Conservation (phyloP, 495 filamentous ascomycete genomes). For the Neurospora tetraspora region DNA sequence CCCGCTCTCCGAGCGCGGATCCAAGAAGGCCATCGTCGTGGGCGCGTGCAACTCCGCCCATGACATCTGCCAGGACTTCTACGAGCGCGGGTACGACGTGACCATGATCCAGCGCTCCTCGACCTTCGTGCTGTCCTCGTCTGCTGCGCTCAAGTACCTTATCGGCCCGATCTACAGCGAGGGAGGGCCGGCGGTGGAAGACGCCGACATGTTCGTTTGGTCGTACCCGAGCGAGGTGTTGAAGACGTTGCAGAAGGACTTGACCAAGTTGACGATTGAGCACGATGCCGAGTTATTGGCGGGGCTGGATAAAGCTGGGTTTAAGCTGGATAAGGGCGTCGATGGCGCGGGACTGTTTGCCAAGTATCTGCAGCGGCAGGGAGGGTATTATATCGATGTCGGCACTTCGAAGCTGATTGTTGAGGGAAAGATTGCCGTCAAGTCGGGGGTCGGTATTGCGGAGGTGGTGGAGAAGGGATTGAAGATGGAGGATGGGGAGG, state of each 20-base stretch:
- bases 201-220: slow-evolving; percentile 51
- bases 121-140: slow-evolving; percentile 57
- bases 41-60: slow-evolving; percentile 75
- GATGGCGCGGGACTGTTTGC: slow-evolving; percentile 54
- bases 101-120: slow-evolving; percentile 73
- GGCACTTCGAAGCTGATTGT: slow-evolving; percentile 62
- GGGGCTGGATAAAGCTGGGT: slow-evolving; percentile 56
- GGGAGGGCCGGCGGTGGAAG: slow-evolving; percentile 47
- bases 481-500: slow-evolving; percentile 54
- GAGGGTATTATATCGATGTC: slow-evolving; percentile 78
- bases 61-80: slow-evolving; percentile 76
- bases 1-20: neutral
- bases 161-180: slow-evolving; percentile 56
- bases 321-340: slow-evolving; percentile 57
- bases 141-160: slow-evolving; percentile 35
- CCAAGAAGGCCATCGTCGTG: slow-evolving; percentile 63
- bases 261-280: slow-evolving; percentile 36
- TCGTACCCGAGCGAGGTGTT: slow-evolving; percentile 47
- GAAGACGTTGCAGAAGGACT: slow-evolving; percentile 44
- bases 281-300: slow-evolving; percentile 46
- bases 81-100: slow-evolving; percentile 74
- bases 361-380: slow-evolving; percentile 70
- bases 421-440: slow-evolving; percentile 67
- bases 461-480: slow-evolving; percentile 52
- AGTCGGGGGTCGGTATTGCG: slow-evolving; percentile 56